phyloP scores from a whole-genome alignment of 202 grass and related monocot genomes.

The Thinopyrum obtusiflorum region DNA sequence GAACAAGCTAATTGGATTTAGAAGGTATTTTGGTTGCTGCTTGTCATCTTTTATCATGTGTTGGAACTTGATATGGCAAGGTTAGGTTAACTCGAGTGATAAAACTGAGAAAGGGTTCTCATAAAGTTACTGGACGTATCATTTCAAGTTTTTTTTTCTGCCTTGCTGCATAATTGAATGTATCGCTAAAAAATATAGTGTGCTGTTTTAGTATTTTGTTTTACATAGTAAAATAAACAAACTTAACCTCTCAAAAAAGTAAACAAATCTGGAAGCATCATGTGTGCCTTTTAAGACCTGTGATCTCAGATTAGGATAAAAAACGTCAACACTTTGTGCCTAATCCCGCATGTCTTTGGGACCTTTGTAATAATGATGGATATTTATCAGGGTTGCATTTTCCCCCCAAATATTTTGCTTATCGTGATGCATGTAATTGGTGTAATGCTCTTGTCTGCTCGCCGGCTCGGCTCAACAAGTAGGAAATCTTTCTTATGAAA shows the following conservation, averaged over 20 bases:
- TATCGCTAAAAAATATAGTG: background rate
- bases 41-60: background rate
- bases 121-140: background rate
- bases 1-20: background rate
- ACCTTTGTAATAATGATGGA: background rate
- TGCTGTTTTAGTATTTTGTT: background rate
- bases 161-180: background rate
- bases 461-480: background rate
- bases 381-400: background rate
- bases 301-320: background rate
- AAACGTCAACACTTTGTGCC: background rate
- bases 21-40: background rate
- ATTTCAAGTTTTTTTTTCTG: background rate
- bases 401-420: background rate
- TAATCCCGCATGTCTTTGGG: background rate
- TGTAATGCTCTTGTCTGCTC: background rate
- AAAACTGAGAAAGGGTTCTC: background rate
- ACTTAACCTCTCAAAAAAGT: background rate
- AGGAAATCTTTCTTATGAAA: background rate
- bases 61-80: background rate
- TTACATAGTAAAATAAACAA: slow-evolving; percentile 1
- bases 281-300: background rate
- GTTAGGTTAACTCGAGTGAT: background rate
- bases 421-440: background rate
- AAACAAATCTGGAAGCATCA: background rate